phyloP scores from a whole-genome alignment of 495 filamentous ascomycete genomes.

The Massariosphaeria phaeospora region DNA sequence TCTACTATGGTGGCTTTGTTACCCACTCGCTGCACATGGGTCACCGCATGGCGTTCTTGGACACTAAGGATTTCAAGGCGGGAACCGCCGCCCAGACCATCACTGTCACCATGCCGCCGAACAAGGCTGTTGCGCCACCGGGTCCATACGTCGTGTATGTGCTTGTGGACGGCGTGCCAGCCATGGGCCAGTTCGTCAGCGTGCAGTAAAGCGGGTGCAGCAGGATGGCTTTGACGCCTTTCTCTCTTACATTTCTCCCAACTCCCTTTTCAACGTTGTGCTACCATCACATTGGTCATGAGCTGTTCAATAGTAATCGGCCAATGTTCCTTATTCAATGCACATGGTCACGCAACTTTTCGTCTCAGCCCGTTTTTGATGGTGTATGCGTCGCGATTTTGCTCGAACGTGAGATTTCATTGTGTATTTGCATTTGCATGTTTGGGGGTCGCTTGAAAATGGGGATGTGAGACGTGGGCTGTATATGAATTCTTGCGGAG shows the following conservation, averaged over 20 bases:
- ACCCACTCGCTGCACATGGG: conserved; percentile 62
- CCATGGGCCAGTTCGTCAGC: conserved; percentile 30
- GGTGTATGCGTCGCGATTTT: too few species aligned
- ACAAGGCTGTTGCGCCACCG: conserved; percentile 51
- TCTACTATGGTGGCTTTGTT: conserved; percentile 59
- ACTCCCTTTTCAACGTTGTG: too few species aligned
- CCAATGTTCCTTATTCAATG: too few species aligned
- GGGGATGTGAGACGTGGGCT: too few species aligned
- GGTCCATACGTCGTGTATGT: conserved; percentile 62
- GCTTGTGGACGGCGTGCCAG: conserved; percentile 56
- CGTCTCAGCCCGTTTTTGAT: too few species aligned
- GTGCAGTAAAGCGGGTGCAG: conserved; percentile 16
- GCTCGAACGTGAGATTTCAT: too few species aligned
- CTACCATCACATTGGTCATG: too few species aligned
- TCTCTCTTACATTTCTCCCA: background rate
- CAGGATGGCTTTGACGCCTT: background rate
- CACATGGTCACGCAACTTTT: too few species aligned
- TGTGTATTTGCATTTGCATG: too few species aligned
- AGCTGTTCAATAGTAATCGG: too few species aligned
- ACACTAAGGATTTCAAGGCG: conserved; percentile 46
- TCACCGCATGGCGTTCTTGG: conserved; percentile 56
- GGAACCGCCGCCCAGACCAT: conserved; percentile 46
- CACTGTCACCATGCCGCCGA: conserved; percentile 52
- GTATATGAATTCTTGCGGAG: too few species aligned
- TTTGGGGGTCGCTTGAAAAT: too few species aligned